Conservation (phyloP, 2,329 filamentous ascomycete species). For the Xylariaceae sp. region DNA sequence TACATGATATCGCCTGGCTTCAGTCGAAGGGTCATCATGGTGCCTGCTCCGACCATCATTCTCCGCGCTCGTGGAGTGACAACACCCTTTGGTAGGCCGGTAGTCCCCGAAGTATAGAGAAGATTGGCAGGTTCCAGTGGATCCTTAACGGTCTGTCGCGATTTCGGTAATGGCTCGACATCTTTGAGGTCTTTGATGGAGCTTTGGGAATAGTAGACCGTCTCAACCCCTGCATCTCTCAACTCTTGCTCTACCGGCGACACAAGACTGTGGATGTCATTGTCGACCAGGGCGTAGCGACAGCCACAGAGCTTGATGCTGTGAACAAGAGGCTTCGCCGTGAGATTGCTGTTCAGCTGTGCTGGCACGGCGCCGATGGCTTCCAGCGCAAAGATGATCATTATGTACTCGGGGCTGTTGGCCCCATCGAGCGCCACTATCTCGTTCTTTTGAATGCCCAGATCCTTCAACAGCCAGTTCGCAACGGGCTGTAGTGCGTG, state of each 20-base stretch:
- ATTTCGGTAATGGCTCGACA: constrained; percentile 48
- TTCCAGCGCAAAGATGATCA: constrained; percentile 61
- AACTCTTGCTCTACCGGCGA: constrained; percentile 55
- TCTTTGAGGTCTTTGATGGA: constrained; percentile 40
- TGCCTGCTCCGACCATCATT: constrained; percentile 15
- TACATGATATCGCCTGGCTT: constrained; percentile 58
- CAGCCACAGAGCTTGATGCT: constrained; percentile 56
- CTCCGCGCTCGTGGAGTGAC: constrained; percentile 47
- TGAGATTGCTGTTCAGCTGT: constrained; percentile 66
- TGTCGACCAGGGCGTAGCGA: constrained; percentile 55
- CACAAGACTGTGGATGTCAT: constrained; percentile 46
- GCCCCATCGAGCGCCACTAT: constrained; percentile 62
- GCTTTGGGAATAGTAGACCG: constrained; percentile 47
- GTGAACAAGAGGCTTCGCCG: constrained; percentile 60
- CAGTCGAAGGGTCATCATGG: constrained; percentile 17
- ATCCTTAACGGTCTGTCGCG: constrained; percentile 47
- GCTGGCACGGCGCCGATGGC: constrained; percentile 63
- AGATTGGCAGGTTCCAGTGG: constrained; percentile 53
- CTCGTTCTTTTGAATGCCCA: constrained; percentile 54
- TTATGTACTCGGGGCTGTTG: constrained; percentile 63
- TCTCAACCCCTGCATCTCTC: constrained; percentile 51
- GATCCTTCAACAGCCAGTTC: constrained; percentile 54
- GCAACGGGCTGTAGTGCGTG: constrained; percentile 54
- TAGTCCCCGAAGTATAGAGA: constrained; percentile 73
- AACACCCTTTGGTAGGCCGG: constrained; percentile 70